phyloP scores from a whole-genome alignment of 139 green algal species.

The Haematococcus lacustris region DNA sequence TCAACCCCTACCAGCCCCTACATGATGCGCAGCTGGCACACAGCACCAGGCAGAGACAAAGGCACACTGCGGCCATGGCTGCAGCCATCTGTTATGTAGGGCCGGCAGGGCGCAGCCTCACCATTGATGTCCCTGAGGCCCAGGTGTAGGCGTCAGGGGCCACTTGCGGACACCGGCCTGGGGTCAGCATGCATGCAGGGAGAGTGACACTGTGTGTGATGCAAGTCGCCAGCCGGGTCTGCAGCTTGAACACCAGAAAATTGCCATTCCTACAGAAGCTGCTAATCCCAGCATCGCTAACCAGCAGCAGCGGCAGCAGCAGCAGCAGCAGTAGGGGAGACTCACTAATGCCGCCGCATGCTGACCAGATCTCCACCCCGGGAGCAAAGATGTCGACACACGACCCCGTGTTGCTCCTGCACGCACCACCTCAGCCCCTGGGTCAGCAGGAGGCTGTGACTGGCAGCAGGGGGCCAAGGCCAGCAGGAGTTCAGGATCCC shows the following conservation, averaged over 20 bases:
- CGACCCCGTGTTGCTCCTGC: conserved; percentile 38
- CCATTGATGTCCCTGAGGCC: conserved; percentile 59
- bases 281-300: too few species aligned
- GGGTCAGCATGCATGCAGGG: neutral
- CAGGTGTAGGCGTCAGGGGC: conserved; percentile 56
- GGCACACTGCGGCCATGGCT: too few species aligned
- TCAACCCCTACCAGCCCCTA: too few species aligned
- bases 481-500: neutral
- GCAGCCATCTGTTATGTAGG: too few species aligned
- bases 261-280: too few species aligned
- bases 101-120: too few species aligned
- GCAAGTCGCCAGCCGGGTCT: neutral
- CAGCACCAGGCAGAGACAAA: too few species aligned
- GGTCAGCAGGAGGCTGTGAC: too few species aligned
- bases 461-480: too few species aligned
- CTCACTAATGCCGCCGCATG: conserved; percentile 39
- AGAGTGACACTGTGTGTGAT: neutral
- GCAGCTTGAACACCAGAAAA: neutral
- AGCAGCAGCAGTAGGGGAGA: neutral
- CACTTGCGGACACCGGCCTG: conserved; percentile 41
- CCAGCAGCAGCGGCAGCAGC: too few species aligned
- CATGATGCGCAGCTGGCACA: too few species aligned
- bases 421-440: neutral
- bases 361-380: conserved; percentile 57
- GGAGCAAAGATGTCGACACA: conserved; percentile 62